Evolutionary conservation across 768 basidiomycete species (phyloP), one percentile per base, ranked within the genome.

Genomic region (Russula vinacea): DNA sequence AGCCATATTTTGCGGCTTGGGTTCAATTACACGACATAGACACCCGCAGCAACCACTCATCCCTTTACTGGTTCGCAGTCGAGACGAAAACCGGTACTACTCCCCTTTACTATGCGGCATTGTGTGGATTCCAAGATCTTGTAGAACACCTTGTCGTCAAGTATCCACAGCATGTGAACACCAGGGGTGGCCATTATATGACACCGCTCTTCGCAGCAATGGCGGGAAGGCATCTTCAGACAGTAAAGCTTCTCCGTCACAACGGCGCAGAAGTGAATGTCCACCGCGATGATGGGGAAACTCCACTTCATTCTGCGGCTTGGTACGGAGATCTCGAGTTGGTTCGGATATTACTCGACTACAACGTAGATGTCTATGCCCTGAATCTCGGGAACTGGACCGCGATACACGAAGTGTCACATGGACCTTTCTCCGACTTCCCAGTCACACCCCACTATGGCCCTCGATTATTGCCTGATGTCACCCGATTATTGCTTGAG

Each of bases 201-300:
- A 19, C 17, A 9, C 51, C 51, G 11, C 32, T 52, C 3, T 7
- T 52, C 4, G 51, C 51, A 17, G 32, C 51, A 33, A 33, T 52
- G 32, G 32, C 51, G 32, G 2, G 29, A 16, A 8, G 32, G 19
- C 17, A 52, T 17, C 33, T 33, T n/a, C 17, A n/a, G 32, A n/a
- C 19, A 1, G 51, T 32, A n/a, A 10, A 37, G 6, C 17, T 37
- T n/a, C 33, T 54, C n/a, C 32, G 9, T 24, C 11, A 7, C 19
- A 19, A n/a, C 2, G 52, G 52, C 14, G n/a, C 52, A 54, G 4
- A 22, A n/a, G 19, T 13, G 29, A 22, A 54, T 16, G n/a, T 37
- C n/a, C 32, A 2, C 10, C 19, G n/a, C 33, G 0, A 1, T 14
- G 0, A 6, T 2, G 5, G 6, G 19, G 4, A 2, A 7, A 35